A percentile compares a stretch with the other conserved stretches of the same genome.
phyloP scores from a whole-genome alignment of 2,329 filamentous ascomycete genomes.

The Aspergillus pseudoglaucus region DNA sequence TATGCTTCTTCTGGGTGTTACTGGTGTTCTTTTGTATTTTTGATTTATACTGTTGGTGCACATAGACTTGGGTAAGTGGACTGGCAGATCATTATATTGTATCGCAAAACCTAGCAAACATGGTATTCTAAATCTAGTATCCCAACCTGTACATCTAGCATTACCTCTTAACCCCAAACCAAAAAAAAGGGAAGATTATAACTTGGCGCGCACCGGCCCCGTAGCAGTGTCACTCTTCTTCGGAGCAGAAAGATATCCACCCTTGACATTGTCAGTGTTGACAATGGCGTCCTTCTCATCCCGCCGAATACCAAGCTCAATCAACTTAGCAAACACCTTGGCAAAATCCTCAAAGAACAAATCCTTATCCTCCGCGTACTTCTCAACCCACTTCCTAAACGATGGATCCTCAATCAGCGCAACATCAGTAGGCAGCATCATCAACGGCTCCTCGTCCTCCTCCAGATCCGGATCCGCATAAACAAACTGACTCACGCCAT shows the following conservation, averaged over 20 bases:
- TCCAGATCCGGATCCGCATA: conserved; percentile 52
- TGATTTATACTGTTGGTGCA: too few relatives aligned
- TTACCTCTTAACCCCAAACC: too few relatives aligned
- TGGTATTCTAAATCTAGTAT: too few relatives aligned
- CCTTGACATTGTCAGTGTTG: conserved; percentile 53
- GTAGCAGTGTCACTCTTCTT: conserved; percentile 45
- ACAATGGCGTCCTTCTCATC: conserved; percentile 48
- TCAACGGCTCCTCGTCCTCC: conserved; percentile 48
- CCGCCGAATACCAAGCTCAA: conserved; percentile 55
- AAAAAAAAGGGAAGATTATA: conserved; percentile 15
- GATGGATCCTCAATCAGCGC: conserved; percentile 48
- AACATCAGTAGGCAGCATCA: conserved; percentile 63
- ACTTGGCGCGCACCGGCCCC: conserved; percentile 16
- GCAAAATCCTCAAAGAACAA: conserved; percentile 56
- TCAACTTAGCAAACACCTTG: conserved; percentile 53
- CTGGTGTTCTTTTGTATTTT: too few relatives aligned
- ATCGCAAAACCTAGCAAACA: too few relatives aligned
- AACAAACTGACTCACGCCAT: conserved; percentile 52
- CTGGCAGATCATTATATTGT: too few relatives aligned
- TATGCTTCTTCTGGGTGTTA: too few relatives aligned
- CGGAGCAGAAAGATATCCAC: conserved; percentile 52
- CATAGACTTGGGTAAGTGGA: too few relatives aligned
- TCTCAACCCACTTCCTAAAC: conserved; percentile 52
- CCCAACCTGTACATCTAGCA: too few relatives aligned
- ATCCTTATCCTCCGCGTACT: conserved; percentile 56